These are phyloP conservation scores for Aspergillus oerlinghausenensis DNA, from an alignment of 2,329 filamentous ascomycete genomes.

Conservation along the genomic window DNA sequence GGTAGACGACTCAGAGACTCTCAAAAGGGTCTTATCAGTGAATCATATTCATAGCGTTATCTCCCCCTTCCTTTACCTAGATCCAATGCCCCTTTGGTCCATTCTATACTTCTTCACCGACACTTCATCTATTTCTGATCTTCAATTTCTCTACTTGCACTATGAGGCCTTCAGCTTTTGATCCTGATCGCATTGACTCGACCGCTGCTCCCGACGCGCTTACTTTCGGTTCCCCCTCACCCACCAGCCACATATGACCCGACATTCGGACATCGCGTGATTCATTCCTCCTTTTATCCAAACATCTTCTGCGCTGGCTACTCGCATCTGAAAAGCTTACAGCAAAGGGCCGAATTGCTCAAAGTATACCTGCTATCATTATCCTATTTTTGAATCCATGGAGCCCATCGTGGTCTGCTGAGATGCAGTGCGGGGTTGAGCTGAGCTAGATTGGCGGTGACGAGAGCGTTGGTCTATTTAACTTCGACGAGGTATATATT, in stretches of 20 bases:
- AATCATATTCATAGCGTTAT: slow-evolving; percentile 2
- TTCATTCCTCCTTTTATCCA: slow-evolving; percentile 1
- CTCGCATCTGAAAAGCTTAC: neutral
- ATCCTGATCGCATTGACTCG: neutral
- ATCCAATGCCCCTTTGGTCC: neutral
- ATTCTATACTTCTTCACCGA: slow-evolving; percentile 11
- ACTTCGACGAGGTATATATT: neutral
- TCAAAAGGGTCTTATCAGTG: slow-evolving; percentile 3
- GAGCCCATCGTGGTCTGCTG: neutral
- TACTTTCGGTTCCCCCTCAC: slow-evolving; percentile 9
- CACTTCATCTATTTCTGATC: slow-evolving; percentile 4
- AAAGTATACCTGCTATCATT: neutral
- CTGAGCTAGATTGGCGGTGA: neutral
- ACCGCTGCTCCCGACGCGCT: slow-evolving; percentile 4
- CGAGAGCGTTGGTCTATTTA: neutral
- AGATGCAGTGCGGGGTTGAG: neutral
- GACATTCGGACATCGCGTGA: slow-evolving; percentile 11
- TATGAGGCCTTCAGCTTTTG: neutral
- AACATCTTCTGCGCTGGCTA: neutral
- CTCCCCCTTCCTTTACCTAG: slow-evolving; percentile 2
- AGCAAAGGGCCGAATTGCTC: neutral
- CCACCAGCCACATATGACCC: slow-evolving; percentile 2
- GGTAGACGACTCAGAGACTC: too few species aligned
- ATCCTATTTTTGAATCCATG: neutral
- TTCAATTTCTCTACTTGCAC: slow-evolving; percentile 2